Percentiles rank a stretch among this genome's conserved stretches.
Evolutionary conservation across 2,329 filamentous ascomycete species (phyloP).

Genomic region (Calonectria honghensis): DNA sequence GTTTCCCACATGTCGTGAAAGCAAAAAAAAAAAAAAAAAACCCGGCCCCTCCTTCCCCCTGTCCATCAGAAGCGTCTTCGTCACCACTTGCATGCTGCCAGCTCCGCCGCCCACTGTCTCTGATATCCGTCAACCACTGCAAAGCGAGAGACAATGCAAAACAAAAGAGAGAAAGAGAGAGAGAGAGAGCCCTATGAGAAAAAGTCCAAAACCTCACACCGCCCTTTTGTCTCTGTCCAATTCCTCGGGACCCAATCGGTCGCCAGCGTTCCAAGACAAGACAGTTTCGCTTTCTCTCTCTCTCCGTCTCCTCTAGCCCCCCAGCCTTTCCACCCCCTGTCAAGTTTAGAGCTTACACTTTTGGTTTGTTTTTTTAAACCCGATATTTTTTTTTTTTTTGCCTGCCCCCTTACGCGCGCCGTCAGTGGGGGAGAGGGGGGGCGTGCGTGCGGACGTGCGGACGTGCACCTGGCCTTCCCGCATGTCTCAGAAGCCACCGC

Average conservation of each 20-base stretch:
- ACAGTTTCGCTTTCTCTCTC: conserved; percentile 26
- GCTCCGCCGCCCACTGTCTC: neutral
- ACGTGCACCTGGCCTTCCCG: neutral
- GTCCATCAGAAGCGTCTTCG: neutral
- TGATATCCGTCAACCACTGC: conserved; percentile 13
- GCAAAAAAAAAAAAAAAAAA: neutral
- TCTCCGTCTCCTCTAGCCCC: neutral
- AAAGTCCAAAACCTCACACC: conserved; percentile 2
- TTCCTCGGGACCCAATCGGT: conserved; percentile 13
- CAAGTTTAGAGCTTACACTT: neutral
- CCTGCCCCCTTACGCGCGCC: neutral
- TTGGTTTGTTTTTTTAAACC: neutral
- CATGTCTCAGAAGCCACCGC: conserved; percentile 22
- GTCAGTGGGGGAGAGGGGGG: neutral
- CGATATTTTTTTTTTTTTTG: neutral
- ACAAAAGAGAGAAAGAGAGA: too few relatives aligned
- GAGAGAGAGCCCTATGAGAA: too few relatives aligned
- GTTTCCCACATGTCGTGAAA: neutral
- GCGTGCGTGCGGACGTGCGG: neutral
- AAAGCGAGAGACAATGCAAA: neutral
- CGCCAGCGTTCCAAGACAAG: neutral
- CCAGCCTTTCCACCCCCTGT: neutral
- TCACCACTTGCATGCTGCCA: neutral
- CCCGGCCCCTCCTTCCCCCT: neutral
- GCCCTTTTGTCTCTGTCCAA: conserved; percentile 27